phyloP scores from a whole-genome alignment of 495 filamentous ascomycete genomes.

The Acidomyces sp. region DNA sequence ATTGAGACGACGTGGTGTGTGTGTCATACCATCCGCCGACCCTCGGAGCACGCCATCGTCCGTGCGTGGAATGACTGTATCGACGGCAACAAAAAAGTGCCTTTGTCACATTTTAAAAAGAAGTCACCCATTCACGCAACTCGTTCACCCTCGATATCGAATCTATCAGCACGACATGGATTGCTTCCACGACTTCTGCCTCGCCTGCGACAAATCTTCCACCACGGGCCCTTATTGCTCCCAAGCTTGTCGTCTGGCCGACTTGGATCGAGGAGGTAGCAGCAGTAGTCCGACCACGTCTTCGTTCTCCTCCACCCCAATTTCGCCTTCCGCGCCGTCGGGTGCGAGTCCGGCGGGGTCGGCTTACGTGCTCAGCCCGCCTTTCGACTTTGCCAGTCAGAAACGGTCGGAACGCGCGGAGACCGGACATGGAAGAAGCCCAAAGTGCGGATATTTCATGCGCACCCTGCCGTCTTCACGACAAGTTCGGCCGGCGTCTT shows the following conservation, averaged over 20 bases:
- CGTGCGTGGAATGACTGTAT: constrained; percentile 10
- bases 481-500: too few relatives aligned
- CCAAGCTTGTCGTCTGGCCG: constrained; percentile 78
- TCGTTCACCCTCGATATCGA: not conserved
- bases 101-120: not conserved
- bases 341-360: not conserved
- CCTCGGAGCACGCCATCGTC: constrained; percentile 1
- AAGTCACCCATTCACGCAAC: not conserved
- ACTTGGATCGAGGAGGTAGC: constrained; percentile 52
- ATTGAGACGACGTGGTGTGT: too few relatives aligned
- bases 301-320: not conserved
- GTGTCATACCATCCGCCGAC: too few relatives aligned
- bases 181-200: constrained; percentile 89
- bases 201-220: constrained; percentile 85
- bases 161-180: constrained; percentile 34
- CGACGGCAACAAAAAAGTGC: not conserved
- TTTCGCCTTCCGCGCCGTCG: not conserved
- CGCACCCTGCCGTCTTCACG: not conserved
- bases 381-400: not conserved
- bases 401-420: not conserved
- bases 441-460: constrained; percentile 1
- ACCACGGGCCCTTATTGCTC: constrained; percentile 73
- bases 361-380: not conserved
- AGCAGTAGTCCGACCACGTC: not conserved
- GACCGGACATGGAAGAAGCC: not conserved